Conservation (phyloP, 164 flowering plant genomes). For the Liquidambar formosana region DNA sequence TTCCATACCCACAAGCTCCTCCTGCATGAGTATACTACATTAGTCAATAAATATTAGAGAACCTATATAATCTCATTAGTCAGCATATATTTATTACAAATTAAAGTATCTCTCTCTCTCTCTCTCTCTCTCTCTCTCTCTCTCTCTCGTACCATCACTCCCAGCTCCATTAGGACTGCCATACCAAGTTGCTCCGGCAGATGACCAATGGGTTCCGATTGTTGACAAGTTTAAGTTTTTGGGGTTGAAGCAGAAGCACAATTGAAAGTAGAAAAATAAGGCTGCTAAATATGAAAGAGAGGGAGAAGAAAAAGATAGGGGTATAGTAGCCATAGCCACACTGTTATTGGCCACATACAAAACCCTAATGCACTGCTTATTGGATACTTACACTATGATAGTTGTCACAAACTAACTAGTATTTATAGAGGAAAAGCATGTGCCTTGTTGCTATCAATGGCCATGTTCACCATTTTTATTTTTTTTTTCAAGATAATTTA, state of each 20-base stretch:
- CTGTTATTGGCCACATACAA: background rate
- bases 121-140: constrained; percentile 9
- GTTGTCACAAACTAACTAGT: background rate
- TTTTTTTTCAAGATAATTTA: background rate
- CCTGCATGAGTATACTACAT: constrained; percentile 6
- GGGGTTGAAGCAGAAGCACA: constrained; percentile 17
- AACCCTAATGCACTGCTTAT: background rate
- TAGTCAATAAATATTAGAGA: too few species aligned
- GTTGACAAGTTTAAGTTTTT: constrained; percentile 22
- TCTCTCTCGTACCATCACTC: constrained; percentile 36
- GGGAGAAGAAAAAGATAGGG: background rate
- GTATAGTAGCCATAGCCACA: constrained; percentile 4
- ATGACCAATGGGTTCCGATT: constrained; percentile 32
- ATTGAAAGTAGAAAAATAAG: constrained; percentile 12
- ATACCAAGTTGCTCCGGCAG: constrained; percentile 63
- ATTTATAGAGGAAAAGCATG: constrained; percentile 5
- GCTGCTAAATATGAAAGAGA: constrained; percentile 2
- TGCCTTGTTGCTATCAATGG: constrained; percentile 6
- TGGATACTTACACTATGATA: constrained; percentile 2
- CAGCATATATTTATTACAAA: too few species aligned
- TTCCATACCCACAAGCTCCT: constrained; percentile 32
- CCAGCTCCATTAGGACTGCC: constrained; percentile 56
- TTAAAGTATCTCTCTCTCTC: constrained; percentile 10
- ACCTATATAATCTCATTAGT: too few species aligned
- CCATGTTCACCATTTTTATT: background rate